phyloP scores from a whole-genome alignment of 1,284 basidiomycete genomes.

The Omphalotus olearius region DNA sequence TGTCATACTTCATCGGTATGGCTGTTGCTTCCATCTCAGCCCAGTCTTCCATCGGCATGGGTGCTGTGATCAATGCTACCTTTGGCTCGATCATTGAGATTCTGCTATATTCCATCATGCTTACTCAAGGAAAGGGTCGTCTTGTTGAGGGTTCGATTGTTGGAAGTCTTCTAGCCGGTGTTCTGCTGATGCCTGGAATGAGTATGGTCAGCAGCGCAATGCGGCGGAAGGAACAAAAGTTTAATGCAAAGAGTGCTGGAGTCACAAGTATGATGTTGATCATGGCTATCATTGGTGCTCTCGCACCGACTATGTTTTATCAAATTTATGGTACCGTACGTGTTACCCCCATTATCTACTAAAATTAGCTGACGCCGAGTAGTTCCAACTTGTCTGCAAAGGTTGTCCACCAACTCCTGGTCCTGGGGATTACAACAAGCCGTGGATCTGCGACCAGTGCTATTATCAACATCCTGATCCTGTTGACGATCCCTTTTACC shows the following conservation, averaged over 20 bases:
- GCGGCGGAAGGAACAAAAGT: conserved; percentile 91
- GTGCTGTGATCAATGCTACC: conserved; percentile 98
- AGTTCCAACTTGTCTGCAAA: conserved; percentile 93
- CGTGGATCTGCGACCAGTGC: conserved; percentile 90
- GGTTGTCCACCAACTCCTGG: conserved; percentile 71
- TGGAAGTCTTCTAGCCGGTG: conserved; percentile 91
- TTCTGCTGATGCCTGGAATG: conserved; percentile 93
- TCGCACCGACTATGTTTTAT: conserved; percentile 97
- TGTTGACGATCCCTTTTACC: conserved; percentile 93
- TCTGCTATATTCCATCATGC: conserved; percentile 87
- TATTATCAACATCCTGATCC: conserved; percentile 96
- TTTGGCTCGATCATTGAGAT: conserved; percentile 99
- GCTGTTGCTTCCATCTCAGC: conserved; percentile 98
- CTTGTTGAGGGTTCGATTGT: conserved; percentile 98
- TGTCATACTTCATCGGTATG: conserved; percentile 99
- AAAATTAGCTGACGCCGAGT: neutral
- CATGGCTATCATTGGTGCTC: conserved; percentile 98
- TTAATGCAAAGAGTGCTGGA: conserved; percentile 97
- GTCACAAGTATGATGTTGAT: conserved; percentile 99
- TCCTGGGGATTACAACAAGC: conserved; percentile 33
- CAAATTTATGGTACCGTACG: conserved; percentile 96
- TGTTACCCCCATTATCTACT: conserved; percentile 17
- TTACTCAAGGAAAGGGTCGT: conserved; percentile 86
- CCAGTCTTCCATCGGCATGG: conserved; percentile 98
- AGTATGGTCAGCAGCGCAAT: conserved; percentile 97